Percentiles rank a stretch among this genome's conserved stretches.
phyloP scores from a whole-genome alignment of 2,329 filamentous ascomycete genomes.

The Stagonosporopsis rhizophila region DNA sequence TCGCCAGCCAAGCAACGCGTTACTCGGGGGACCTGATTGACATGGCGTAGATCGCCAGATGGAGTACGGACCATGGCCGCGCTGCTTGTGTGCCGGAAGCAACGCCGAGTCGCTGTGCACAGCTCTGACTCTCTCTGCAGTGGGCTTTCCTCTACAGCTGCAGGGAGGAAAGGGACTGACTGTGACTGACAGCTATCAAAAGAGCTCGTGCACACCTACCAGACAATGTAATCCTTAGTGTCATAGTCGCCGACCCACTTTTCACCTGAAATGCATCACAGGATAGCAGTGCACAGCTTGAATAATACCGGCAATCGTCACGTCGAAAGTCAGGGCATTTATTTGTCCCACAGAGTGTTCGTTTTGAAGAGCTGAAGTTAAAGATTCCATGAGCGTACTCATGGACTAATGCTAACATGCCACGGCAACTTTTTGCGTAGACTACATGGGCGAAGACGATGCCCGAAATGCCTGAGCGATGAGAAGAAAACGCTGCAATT shows the following conservation, averaged over 20 bases:
- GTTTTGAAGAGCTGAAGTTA: constrained; percentile 4
- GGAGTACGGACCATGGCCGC: constrained; percentile 31
- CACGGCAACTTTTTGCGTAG: constrained; percentile 43
- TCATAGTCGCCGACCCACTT: not conserved
- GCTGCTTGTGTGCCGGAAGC: constrained; percentile 14
- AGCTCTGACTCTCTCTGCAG: constrained; percentile 8
- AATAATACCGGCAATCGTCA: no score
- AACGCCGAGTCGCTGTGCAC: constrained; percentile 17
- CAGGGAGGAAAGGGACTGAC: constrained; percentile 9
- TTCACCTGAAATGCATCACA: not conserved
- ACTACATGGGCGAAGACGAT: constrained; percentile 42
- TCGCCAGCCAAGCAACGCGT: constrained; percentile 10
- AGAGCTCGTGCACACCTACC: not conserved
- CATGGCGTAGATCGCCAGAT: constrained; percentile 12
- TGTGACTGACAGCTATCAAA: constrained; percentile 9
- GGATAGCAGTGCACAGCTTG: not conserved
- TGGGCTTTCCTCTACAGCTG: constrained; percentile 8
- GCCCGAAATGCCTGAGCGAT: constrained; percentile 19
- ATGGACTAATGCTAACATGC: constrained; percentile 22
- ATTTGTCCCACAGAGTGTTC: not conserved
- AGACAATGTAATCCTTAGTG: not conserved
- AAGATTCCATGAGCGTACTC: constrained; percentile 6
- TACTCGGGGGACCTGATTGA: constrained; percentile 6
- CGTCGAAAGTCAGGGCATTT: no score
- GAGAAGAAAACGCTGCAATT: constrained; percentile 41